A percentile compares a stretch with the other conserved stretches of the same genome.
Evolutionary conservation across 2,329 filamentous ascomycete species (phyloP).

Genomic region (Neofusicoccum kwambonambiense): DNA sequence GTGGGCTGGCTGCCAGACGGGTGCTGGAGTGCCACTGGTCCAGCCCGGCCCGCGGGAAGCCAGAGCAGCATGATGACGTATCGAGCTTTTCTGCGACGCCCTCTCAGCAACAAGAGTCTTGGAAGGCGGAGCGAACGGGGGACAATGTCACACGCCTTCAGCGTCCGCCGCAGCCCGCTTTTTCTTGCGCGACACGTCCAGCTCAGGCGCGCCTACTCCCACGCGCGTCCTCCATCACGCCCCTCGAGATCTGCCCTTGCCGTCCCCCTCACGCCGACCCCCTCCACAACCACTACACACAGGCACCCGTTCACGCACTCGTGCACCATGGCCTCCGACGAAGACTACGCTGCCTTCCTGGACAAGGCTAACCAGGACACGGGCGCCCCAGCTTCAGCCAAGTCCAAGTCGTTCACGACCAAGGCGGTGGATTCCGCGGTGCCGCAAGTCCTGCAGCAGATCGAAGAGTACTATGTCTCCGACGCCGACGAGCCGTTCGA

Average conservation of each 20-base stretch:
- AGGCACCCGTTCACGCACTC: neutral
- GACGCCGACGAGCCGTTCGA: constrained; percentile 87
- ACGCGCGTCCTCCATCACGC: neutral
- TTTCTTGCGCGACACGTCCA: constrained; percentile 6
- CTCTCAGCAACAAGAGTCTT: constrained; percentile 3
- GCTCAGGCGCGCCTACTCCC: neutral
- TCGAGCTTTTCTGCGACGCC: neutral
- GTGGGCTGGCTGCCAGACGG: neutral
- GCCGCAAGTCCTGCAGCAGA: constrained; percentile 46
- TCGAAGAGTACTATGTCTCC: constrained; percentile 67
- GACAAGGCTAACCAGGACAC: constrained; percentile 79
- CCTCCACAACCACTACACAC: neutral
- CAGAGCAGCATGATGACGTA: constrained; percentile 4
- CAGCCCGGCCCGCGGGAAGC: neutral
- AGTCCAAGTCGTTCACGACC: constrained; percentile 31
- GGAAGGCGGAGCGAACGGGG: constrained; percentile 2
- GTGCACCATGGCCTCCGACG: constrained; percentile 67
- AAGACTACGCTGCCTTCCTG: constrained; percentile 80
- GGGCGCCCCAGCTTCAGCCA: constrained; percentile 30
- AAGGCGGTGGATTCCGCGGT: constrained; percentile 53
- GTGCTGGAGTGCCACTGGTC: neutral
- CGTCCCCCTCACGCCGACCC: neutral
- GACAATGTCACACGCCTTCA: constrained; percentile 7
- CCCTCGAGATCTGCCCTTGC: neutral
- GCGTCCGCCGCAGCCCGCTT: neutral